Evolutionary conservation across 225 moss, liverwort and hornwort species (phyloP).

Genomic region (Lunularia cruciata): DNA sequence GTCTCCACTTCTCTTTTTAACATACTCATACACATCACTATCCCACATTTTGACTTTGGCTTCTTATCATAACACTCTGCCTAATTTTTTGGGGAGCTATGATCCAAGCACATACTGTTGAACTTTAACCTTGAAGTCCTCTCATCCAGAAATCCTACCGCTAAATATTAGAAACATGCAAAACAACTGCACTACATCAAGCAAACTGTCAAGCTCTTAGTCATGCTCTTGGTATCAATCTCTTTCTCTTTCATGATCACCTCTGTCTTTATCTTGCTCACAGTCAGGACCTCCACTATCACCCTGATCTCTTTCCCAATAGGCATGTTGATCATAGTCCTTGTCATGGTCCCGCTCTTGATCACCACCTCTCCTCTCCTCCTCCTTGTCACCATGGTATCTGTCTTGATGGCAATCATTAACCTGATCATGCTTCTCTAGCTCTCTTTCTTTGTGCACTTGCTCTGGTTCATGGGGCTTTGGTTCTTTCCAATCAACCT

Average conservation of each 20-base stretch:
- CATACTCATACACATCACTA: no score
- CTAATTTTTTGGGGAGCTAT: no score
- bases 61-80: no score
- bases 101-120: no score
- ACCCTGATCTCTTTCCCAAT: constrained; percentile 75
- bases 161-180: no score
- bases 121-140: no score
- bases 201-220: no score
- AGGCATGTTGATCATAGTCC: constrained; percentile 71
- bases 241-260: constrained; percentile 37
- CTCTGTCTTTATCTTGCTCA: constrained; percentile 79
- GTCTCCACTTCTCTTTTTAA: no score
- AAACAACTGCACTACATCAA: no score
- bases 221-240: constrained; percentile 42
- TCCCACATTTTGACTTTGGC: no score
- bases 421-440: constrained; percentile 85
- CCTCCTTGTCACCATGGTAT: constrained; percentile 78
- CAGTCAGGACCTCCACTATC: constrained; percentile 75
- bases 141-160: no score
- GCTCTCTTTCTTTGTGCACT: constrained; percentile 80
- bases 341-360: constrained; percentile 82
- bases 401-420: constrained; percentile 80
- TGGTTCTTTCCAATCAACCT: constrained; percentile 70
- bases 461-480: constrained; percentile 81
- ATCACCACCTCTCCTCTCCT: constrained; percentile 63